These are phyloP conservation scores for Chytriomyces sp. DNA, from an alignment of 192 early-diverging fungal genomes.

Conservation along the genomic window DNA sequence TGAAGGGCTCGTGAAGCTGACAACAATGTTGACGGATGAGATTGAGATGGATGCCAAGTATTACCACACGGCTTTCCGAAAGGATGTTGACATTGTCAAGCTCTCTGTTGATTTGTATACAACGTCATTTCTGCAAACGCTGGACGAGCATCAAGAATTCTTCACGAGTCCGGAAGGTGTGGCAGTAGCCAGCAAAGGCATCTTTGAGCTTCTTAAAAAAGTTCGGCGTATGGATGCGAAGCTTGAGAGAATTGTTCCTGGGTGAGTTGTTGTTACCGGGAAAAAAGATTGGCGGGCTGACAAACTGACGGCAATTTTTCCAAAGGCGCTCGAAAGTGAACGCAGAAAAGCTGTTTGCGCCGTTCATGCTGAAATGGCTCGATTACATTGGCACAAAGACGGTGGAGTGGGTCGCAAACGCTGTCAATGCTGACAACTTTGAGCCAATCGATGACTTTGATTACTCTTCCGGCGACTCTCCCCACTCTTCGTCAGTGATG, in stretches of 20 bases:
- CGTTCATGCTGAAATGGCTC: conserved; percentile 55
- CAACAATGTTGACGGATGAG: conserved; percentile 56
- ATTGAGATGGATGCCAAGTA: conserved; percentile 58
- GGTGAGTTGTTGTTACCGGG: conserved; percentile 19
- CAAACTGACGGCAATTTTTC: conserved; percentile 15
- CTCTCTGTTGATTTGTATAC: conserved; percentile 54
- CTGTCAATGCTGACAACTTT: conserved; percentile 58
- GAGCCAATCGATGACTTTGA: conserved; percentile 43
- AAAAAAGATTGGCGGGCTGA: background rate
- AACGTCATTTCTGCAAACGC: conserved; percentile 53
- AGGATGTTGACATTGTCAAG: conserved; percentile 56
- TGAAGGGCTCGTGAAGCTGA: conserved; percentile 52
- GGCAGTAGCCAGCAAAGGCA: conserved; percentile 38
- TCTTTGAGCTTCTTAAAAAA: conserved; percentile 52
- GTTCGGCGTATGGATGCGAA: conserved; percentile 49
- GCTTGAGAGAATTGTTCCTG: conserved; percentile 53
- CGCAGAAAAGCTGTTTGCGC: conserved; percentile 58
- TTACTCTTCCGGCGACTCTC: background rate
- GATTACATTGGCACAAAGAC: conserved; percentile 46
- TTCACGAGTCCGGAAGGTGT: conserved; percentile 48
- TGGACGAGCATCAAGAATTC: conserved; percentile 45
- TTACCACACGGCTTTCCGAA: conserved; percentile 50
- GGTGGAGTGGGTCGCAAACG: conserved; percentile 58
- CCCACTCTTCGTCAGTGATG: conserved; percentile 52
- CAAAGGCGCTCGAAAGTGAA: conserved; percentile 55